phyloP scores from a whole-genome alignment of 2,329 filamentous ascomycete species.

The Spiromastix sp. region DNA sequence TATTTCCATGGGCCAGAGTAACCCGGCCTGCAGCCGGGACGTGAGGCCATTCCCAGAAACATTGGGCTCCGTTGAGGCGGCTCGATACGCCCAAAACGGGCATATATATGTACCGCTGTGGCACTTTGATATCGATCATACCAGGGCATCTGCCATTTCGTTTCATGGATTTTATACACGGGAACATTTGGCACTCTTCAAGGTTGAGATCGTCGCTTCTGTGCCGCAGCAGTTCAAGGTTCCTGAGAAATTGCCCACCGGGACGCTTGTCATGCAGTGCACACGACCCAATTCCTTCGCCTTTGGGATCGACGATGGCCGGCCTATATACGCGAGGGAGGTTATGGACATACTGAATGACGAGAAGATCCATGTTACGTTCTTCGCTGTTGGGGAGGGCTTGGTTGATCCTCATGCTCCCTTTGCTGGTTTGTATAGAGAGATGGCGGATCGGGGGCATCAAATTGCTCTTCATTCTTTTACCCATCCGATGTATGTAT shows the following conservation, averaged over 20 bases:
- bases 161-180: slow-evolving; percentile 54
- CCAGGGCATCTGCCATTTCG: slow-evolving; percentile 47
- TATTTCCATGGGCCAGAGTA: slow-evolving; percentile 57
- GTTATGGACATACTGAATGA: slow-evolving; percentile 53
- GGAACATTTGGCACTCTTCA: slow-evolving; percentile 41
- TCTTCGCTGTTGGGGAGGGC: slow-evolving; percentile 59
- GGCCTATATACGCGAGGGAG: slow-evolving; percentile 47
- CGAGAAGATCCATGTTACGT: slow-evolving; percentile 55
- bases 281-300: slow-evolving; percentile 60
- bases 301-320: slow-evolving; percentile 62
- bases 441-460: slow-evolving; percentile 53
- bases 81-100: slow-evolving; percentile 43
- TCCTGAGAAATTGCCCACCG: slow-evolving; percentile 51
- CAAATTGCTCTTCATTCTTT: slow-evolving; percentile 60
- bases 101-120: slow-evolving; percentile 58
- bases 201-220: slow-evolving; percentile 50
- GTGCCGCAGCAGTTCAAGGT: slow-evolving; percentile 43
- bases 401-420: slow-evolving; percentile 50
- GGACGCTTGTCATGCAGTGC: slow-evolving; percentile 52
- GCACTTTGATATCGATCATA: slow-evolving; percentile 55
- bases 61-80: slow-evolving; percentile 56
- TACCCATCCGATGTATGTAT: slow-evolving; percentile 51
- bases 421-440: slow-evolving; percentile 52
- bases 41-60: slow-evolving; percentile 55
- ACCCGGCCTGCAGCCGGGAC: slow-evolving; percentile 45